phyloP scores from a whole-genome alignment of 768 basidiomycete species.

The Suillus hirtellus region DNA sequence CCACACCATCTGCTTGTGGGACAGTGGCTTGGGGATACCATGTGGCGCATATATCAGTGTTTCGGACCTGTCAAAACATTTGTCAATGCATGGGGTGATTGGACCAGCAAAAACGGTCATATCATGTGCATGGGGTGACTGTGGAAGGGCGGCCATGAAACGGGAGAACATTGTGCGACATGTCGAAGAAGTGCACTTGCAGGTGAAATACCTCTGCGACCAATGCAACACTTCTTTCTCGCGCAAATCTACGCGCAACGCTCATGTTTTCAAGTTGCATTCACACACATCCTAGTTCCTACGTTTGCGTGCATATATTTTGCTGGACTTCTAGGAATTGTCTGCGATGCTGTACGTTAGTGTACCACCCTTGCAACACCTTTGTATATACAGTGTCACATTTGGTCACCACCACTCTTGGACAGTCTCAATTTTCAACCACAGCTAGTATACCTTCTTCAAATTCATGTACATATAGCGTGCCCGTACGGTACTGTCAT shows the following conservation, averaged over 20 bases:
- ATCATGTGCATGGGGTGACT: conserved; percentile 22
- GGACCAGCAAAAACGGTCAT: conserved; percentile 18
- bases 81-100: conserved; percentile 23
- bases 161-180: conserved; percentile 31
- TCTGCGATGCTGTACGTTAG: not conserved
- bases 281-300: not conserved
- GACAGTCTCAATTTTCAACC: too few species aligned
- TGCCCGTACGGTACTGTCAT: too few species aligned
- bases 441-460: too few species aligned
- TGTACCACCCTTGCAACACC: not conserved
- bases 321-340: not conserved
- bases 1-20: conserved; percentile 17
- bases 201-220: conserved; percentile 17
- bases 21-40: not conserved
- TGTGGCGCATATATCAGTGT: conserved; percentile 16
- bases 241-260: conserved; percentile 22
- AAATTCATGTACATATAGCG: too few species aligned
- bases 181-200: conserved; percentile 27
- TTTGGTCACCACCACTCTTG: too few species aligned
- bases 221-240: conserved; percentile 27
- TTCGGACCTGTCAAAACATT: conserved; percentile 21
- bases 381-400: too few species aligned
- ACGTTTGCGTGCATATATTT: not conserved
- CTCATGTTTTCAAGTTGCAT: conserved; percentile 15
- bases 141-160: conserved; percentile 20